Percentiles rank a stretch among this genome's conserved stretches.
phyloP scores from a whole-genome alignment of 768 basidiomycete species.

The Tricholoma furcatifolium region DNA sequence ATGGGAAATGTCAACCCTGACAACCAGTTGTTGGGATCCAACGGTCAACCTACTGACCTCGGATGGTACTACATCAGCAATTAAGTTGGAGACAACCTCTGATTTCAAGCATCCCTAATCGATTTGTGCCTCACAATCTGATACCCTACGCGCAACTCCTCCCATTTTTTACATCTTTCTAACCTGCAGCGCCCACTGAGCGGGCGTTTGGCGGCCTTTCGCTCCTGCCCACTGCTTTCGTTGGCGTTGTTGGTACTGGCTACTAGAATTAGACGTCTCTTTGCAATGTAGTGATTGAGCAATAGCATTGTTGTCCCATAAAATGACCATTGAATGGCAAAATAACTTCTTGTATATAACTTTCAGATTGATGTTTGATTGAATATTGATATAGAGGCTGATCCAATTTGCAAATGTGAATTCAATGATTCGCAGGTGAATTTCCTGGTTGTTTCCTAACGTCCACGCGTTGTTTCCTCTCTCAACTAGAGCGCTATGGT shows the following conservation, averaged over 20 bases:
- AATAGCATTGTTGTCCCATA: constrained; percentile 1
- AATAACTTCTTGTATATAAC: background rate
- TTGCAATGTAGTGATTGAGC: constrained; percentile 16
- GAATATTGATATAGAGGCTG: no score
- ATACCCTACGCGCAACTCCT: constrained; percentile 17
- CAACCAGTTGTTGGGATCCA: constrained; percentile 49
- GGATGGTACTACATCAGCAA: constrained; percentile 48
- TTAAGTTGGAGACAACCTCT: constrained; percentile 7
- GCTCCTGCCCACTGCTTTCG: constrained; percentile 11
- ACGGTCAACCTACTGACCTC: constrained; percentile 50
- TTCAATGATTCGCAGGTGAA: background rate
- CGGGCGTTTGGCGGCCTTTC: constrained; percentile 17
- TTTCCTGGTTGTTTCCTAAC: background rate
- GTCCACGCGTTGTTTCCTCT: background rate
- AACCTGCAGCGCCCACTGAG: constrained; percentile 17
- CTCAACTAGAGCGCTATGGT: constrained; percentile 30
- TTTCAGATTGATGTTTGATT: no score
- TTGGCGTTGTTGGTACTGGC: constrained; percentile 19
- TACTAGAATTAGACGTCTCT: constrained; percentile 12
- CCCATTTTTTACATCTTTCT: constrained; percentile 11
- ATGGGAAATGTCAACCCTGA: constrained; percentile 54
- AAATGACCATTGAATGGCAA: background rate
- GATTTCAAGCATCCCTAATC: constrained; percentile 9
- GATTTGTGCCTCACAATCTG: constrained; percentile 12
- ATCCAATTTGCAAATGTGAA: no score